Conservation (phyloP, 1,139 yeast species). For the Yamadazyma diddensiae region DNA sequence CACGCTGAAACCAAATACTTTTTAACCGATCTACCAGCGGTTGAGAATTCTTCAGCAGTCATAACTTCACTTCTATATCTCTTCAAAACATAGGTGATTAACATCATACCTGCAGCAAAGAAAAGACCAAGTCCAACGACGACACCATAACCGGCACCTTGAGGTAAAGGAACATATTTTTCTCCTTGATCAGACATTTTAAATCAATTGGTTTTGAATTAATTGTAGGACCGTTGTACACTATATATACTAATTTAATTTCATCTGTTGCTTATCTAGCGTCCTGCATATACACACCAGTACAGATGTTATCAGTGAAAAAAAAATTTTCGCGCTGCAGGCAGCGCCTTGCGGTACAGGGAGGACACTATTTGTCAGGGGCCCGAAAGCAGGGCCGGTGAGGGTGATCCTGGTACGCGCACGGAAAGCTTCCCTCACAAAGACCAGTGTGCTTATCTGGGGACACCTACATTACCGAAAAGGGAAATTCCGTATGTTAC, state of each 20-base stretch:
- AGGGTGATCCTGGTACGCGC: background rate
- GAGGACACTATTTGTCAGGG: background rate
- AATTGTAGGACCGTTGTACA: background rate
- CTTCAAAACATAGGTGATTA: constrained; percentile 63
- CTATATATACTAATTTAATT: background rate
- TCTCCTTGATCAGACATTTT: constrained; percentile 2
- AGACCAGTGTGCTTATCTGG: background rate
- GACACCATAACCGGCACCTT: constrained; percentile 90
- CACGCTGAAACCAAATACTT: constrained; percentile 82
- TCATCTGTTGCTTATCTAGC: background rate
- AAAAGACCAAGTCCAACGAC: constrained; percentile 85
- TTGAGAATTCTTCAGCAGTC: constrained; percentile 86
- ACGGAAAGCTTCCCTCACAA: background rate
- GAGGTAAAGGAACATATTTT: constrained; percentile 33
- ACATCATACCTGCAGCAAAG: constrained; percentile 77
- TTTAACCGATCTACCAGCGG: constrained; percentile 83
- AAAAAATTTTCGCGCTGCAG: background rate
- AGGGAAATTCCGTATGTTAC: no score
- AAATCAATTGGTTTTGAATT: background rate
- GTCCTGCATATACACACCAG: background rate
- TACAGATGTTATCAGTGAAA: background rate
- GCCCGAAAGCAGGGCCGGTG: constrained; percentile 2
- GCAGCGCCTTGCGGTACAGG: background rate
- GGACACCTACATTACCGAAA: background rate
- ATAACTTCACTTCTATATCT: constrained; percentile 78